These are phyloP conservation scores for Durotheca rogersii DNA, from an alignment of 495 filamentous ascomycete species.

Conservation along the genomic window DNA sequence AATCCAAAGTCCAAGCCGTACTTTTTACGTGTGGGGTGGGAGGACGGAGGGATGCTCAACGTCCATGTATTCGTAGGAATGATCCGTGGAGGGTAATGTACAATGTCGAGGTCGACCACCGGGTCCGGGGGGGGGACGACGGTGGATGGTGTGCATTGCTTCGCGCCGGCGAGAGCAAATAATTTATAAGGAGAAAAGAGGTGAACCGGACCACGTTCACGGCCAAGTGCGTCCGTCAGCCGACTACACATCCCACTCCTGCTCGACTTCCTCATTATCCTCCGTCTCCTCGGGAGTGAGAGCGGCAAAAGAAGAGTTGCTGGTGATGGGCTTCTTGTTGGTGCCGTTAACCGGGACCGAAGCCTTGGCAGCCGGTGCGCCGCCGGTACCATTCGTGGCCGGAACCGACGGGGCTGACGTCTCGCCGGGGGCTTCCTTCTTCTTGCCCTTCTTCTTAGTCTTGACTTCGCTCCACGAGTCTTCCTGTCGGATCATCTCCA, in stretches of 20 bases:
- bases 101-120: slow-evolving; percentile 18
- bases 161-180: slow-evolving; percentile 21
- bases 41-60: slow-evolving; percentile 11
- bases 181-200: slow-evolving; percentile 28
- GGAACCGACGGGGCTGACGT: slow-evolving; percentile 15
- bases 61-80: slow-evolving; percentile 9
- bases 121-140: slow-evolving; percentile 1
- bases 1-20: slow-evolving; percentile 21
- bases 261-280: slow-evolving; percentile 44
- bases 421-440: slow-evolving; percentile 38
- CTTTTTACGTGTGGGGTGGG: slow-evolving; percentile 9
- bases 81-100: slow-evolving; percentile 21
- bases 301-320: slow-evolving; percentile 50
- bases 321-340: slow-evolving; percentile 35
- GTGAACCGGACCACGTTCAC: background rate
- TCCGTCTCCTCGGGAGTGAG: slow-evolving; percentile 43
- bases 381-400: slow-evolving; percentile 27
- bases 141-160: slow-evolving; percentile 26
- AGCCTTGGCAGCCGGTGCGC: slow-evolving; percentile 30
- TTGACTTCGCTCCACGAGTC: slow-evolving; percentile 76
- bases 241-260: slow-evolving; percentile 52
- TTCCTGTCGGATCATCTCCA: slow-evolving; percentile 64
- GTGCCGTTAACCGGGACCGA: slow-evolving; percentile 38
- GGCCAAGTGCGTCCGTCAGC: background rate
- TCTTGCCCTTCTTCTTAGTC: slow-evolving; percentile 61